Conservation (phyloP, 1,284 basidiomycete species). For the Moniliella sp. region DNA sequence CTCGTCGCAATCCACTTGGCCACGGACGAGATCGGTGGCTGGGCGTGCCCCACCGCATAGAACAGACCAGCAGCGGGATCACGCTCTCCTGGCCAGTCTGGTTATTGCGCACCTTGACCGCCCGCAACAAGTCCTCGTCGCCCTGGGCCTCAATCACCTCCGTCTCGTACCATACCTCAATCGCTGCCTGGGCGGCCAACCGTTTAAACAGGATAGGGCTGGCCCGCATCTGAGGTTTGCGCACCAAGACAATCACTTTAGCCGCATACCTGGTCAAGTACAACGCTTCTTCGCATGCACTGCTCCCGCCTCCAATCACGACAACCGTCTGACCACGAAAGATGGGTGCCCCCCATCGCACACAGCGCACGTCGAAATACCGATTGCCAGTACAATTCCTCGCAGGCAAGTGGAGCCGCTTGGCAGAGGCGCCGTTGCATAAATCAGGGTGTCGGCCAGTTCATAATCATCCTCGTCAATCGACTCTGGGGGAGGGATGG, state of each 20-base stretch:
- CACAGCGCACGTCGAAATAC: conserved; percentile 91
- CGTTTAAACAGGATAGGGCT: conserved; percentile 97
- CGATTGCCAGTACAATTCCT: conserved; percentile 90
- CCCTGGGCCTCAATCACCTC: conserved; percentile 75
- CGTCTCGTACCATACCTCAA: conserved; percentile 49
- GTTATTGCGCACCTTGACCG: conserved; percentile 60
- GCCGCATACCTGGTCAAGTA: conserved; percentile 38
- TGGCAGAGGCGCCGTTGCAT: conserved; percentile 92
- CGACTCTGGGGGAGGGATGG: too few species aligned
- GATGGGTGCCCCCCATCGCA: conserved; percentile 97
- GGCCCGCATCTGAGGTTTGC: conserved; percentile 72
- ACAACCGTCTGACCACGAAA: conserved; percentile 95
- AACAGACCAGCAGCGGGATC: conserved; percentile 79
- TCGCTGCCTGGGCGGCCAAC: conserved; percentile 66
- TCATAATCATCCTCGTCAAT: too few species aligned
- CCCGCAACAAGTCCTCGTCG: conserved; percentile 72
- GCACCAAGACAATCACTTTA: conserved; percentile 70
- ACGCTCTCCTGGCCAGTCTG: conserved; percentile 58
- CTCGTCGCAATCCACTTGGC: conserved; percentile 64
- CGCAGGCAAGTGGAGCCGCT: conserved; percentile 68
- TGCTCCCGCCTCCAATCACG: conserved; percentile 91
- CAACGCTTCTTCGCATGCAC: conserved; percentile 92
- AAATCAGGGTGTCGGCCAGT: conserved; percentile 76
- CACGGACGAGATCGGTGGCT: conserved; percentile 65
- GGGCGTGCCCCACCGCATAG: conserved; percentile 69